Evolutionary conservation across 2,329 filamentous ascomycete species (phyloP), one percentile per base, ranked within the genome.

Genomic region (Penicillium sp.): DNA sequence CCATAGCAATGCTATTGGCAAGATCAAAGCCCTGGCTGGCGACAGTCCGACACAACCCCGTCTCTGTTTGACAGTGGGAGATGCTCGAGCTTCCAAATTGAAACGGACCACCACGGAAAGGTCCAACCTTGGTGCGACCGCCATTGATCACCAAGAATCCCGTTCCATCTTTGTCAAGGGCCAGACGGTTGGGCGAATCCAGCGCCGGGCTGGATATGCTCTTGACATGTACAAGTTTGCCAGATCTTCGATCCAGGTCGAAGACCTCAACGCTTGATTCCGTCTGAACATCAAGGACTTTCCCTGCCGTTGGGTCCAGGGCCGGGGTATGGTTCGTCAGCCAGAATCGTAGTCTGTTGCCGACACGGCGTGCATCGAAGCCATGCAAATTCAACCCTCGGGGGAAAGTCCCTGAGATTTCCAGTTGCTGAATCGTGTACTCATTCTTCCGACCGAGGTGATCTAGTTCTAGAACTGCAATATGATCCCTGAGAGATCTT

Each of bases 401-500:
- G 7, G 41, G 9, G 13, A 44, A 41, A 2, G 27, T 31, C 3
- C 24, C 37, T 22, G 36, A 27, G 7, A 54, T 13, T 7, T 55
- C 40, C 22, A 58, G 27, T 35, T 10, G 43, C 18, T 55, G 35
- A 6, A 55, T 14, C 16, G 35, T 43, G 44, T 54, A 55, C 6
- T 46, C 43, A 46, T 52, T 18, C 22, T 50, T 31, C 35, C 47
- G 44, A 13, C 56, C 56, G 5, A 46, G n/a, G 14, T 37, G 37
- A 36, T 58, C 51, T 14, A 58, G 47, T 18, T 50, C 56, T 33
- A 58, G 41, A 4, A 58, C 56, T 13, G 44, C 49, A 22, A 58
- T 19, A 39, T 55, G 51, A 40, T 58, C 51, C 37, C 39, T 39
- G 37, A 33, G 44, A 24, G 43, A 31, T 24, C 22, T 27, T 7